These are phyloP conservation scores for Astragalus glycyphyllos DNA, from an alignment of 306 rosid genomes.

Conservation along the genomic window DNA sequence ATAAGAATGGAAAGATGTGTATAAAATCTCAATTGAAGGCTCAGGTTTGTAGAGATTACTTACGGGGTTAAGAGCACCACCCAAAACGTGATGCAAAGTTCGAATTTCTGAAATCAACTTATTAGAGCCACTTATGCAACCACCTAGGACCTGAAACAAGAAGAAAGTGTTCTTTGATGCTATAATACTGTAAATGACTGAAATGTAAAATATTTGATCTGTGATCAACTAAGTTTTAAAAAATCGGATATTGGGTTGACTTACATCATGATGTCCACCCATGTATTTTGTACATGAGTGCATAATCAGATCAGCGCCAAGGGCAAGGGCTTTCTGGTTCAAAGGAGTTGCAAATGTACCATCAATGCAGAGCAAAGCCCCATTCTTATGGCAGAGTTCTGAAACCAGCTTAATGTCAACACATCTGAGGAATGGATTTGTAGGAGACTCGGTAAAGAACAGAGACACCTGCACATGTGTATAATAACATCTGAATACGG, in stretches of 20 bases:
- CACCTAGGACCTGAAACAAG: constrained; percentile 78
- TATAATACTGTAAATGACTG: constrained; percentile 2
- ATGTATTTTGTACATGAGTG: constrained; percentile 92
- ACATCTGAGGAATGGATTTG: constrained; percentile 95
- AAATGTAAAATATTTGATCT: constrained; percentile 5
- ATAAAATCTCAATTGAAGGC: constrained; percentile 6
- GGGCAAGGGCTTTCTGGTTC: constrained; percentile 90
- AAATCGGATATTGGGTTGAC: constrained; percentile 25
- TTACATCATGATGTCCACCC: constrained; percentile 96
- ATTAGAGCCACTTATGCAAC: constrained; percentile 82
- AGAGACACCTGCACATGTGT: constrained; percentile 73
- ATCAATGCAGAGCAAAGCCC: constrained; percentile 90
- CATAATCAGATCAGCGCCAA: constrained; percentile 87
- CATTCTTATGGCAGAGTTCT: constrained; percentile 81
- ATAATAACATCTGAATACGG: constrained; percentile 30
- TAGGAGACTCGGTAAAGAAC: constrained; percentile 96
- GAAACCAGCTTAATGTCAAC: constrained; percentile 92
- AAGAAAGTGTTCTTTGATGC: constrained; percentile 4
- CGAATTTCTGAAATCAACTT: constrained; percentile 77
- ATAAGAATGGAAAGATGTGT: background rate
- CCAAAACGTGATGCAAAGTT: constrained; percentile 82
- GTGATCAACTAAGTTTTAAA: background rate
- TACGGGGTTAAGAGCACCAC: constrained; percentile 93
- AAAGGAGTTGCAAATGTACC: constrained; percentile 98
- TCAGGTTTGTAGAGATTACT: constrained; percentile 45